phyloP scores from a whole-genome alignment of 805 yeast genomes.

The Grigorovia humatica region DNA sequence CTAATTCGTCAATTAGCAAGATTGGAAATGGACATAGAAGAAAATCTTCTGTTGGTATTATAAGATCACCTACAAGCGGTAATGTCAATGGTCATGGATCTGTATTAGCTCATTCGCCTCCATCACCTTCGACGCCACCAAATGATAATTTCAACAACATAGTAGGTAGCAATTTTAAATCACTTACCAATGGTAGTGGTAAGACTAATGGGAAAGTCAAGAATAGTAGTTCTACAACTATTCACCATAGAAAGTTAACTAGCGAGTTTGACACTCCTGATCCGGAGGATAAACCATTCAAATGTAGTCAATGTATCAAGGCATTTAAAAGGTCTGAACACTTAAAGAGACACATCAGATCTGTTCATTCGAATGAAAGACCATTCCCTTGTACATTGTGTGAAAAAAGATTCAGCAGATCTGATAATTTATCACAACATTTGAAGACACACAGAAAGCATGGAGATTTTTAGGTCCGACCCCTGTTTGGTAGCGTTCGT shows the following conservation, averaged over 20 bases:
- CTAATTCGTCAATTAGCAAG: neutral
- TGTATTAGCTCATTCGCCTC: neutral
- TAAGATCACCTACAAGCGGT: conserved; percentile 1
- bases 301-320: conserved; percentile 32
- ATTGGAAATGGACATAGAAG: conserved; percentile 4
- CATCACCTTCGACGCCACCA: neutral
- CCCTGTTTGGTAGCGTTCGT: neutral
- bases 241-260: neutral
- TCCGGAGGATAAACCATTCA: conserved; percentile 27
- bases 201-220: neutral
- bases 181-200: neutral
- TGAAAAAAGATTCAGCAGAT: conserved; percentile 51
- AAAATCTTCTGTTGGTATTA: conserved; percentile 7
- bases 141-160: neutral
- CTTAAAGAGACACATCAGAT: conserved; percentile 54
- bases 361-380: conserved; percentile 51
- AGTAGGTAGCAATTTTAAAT: neutral
- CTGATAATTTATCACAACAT: conserved; percentile 61
- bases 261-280: neutral
- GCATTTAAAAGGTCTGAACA: conserved; percentile 56
- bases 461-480: conserved; percentile 20
- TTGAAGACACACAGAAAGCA: conserved; percentile 41
- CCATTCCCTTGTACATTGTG: conserved; percentile 53
- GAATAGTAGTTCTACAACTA: neutral
- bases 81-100: neutral